phyloP scores from a whole-genome alignment of 306 rosid species.

The Inga oerstediana region DNA sequence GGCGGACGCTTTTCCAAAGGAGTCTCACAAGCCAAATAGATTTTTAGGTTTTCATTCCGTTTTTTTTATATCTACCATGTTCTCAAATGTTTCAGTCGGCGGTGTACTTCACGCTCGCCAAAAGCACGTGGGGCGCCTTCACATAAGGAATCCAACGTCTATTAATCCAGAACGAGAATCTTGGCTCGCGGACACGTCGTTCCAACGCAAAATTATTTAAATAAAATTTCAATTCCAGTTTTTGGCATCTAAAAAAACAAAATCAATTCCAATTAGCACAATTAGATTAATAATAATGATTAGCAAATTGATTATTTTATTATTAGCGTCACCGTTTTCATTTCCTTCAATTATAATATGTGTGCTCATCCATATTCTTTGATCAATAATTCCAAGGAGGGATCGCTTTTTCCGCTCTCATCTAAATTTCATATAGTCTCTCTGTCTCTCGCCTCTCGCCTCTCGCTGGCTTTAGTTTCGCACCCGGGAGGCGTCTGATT shows the following conservation, averaged over 20 bases:
- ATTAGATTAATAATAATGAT: neutral
- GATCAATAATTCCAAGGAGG: constrained; percentile 61
- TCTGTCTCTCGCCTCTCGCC: constrained; percentile 29
- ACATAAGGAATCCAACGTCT: constrained; percentile 53
- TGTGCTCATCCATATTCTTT: neutral
- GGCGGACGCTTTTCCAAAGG: too few relatives aligned
- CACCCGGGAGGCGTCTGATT: constrained; percentile 27
- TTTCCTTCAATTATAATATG: neutral
- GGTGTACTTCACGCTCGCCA: neutral
- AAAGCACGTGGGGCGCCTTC: constrained; percentile 18
- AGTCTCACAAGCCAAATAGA: too few relatives aligned
- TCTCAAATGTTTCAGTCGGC: neutral
- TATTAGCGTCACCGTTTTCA: neutral
- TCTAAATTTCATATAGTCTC: constrained; percentile 15
- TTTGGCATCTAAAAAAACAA: neutral
- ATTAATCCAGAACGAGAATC: constrained; percentile 29
- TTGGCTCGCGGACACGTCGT: constrained; percentile 33
- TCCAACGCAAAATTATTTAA: constrained; percentile 33
- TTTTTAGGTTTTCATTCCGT: too few relatives aligned
- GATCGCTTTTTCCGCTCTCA: constrained; percentile 40
- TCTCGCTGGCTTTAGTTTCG: neutral
- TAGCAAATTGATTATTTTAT: constrained; percentile 25
- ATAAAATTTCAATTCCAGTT: neutral
- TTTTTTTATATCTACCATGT: too few relatives aligned
- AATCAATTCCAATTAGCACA: constrained; percentile 7